These are phyloP conservation scores for Colletotrichum brevisporum DNA, from an alignment of 2,329 filamentous ascomycete species.

Conservation along the genomic window DNA sequence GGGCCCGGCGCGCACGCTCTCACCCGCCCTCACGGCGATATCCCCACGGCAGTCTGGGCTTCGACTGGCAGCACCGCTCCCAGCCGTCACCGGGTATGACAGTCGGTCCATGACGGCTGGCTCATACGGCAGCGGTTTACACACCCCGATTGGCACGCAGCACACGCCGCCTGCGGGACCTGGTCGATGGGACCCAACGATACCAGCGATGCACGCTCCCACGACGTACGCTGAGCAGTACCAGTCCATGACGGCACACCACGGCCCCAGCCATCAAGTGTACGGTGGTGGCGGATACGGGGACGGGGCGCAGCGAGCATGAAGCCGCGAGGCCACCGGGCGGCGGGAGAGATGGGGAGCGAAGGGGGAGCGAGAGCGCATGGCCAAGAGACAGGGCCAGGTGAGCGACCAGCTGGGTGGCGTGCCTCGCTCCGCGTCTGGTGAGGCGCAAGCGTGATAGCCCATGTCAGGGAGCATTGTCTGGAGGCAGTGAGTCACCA, in stretches of 20 bases:
- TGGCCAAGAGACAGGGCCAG: slow-evolving; percentile 14
- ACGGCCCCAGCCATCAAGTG: slow-evolving; percentile 52
- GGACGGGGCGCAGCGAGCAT: slow-evolving; percentile 59
- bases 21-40: slow-evolving; percentile 55
- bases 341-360: slow-evolving; percentile 9
- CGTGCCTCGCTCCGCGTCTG: slow-evolving; percentile 32
- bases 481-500: slow-evolving; percentile 33
- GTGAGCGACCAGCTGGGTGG: slow-evolving; percentile 3
- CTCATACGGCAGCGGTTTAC: slow-evolving; percentile 58
- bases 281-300: slow-evolving; percentile 60
- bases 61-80: slow-evolving; percentile 48
- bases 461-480: slow-evolving; percentile 1
- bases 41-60: slow-evolving; percentile 48
- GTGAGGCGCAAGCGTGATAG: slow-evolving; percentile 27
- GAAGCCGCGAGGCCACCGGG: slow-evolving; percentile 41
- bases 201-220: slow-evolving; percentile 45
- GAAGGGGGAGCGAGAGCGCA: slow-evolving; percentile 22
- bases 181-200: slow-evolving; percentile 56
- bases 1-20: slow-evolving; percentile 58
- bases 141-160: slow-evolving; percentile 53
- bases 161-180: slow-evolving; percentile 30
- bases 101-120: slow-evolving; percentile 47
- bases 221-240: slow-evolving; percentile 56
- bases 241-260: slow-evolving; percentile 55
- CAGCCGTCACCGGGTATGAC: slow-evolving; percentile 58